phyloP scores from a whole-genome alignment of 139 green algal species.

The Dunaliella primolecta region DNA sequence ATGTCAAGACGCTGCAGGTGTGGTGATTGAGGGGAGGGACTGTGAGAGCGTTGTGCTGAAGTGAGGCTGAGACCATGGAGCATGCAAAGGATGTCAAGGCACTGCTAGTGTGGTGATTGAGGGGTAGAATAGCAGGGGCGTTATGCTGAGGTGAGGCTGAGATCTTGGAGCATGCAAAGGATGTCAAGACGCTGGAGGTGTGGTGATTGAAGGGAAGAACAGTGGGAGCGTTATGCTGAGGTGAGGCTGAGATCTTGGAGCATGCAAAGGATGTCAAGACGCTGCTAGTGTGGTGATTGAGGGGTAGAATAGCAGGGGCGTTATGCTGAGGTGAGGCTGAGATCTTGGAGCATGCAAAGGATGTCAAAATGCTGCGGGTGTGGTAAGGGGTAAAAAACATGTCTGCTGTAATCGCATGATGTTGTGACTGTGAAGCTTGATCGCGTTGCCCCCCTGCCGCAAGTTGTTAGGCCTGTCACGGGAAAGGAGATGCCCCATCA shows the following conservation, averaged over 20 bases:
- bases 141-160: slow-evolving; percentile 19
- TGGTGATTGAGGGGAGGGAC: background rate
- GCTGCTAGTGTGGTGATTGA: slow-evolving; percentile 7
- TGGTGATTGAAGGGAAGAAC: background rate
- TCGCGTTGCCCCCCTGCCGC: background rate
- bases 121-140: background rate
- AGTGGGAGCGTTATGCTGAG: no score
- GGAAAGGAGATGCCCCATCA: no score
- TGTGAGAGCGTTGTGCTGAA: no score
- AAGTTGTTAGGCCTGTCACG: no score
- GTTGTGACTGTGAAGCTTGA: slow-evolving; percentile 26
- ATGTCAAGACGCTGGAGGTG: slow-evolving; percentile 28
- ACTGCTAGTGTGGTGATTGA: slow-evolving; percentile 6
- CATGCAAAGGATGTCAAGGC: slow-evolving; percentile 29
- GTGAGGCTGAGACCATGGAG: slow-evolving; percentile 27
- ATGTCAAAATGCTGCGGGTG: slow-evolving; percentile 27
- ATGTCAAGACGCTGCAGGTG: slow-evolving; percentile 28
- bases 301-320: background rate
- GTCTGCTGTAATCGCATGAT: no score
- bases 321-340: slow-evolving; percentile 19
- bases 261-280: slow-evolving; percentile 29
- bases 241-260: slow-evolving; percentile 28
- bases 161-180: slow-evolving; percentile 29
- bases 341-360: slow-evolving; percentile 29
- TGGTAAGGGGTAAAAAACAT: background rate